Percentiles rank a stretch among this genome's conserved stretches.
phyloP scores from a whole-genome alignment of 805 yeast genomes.

The Wickerhamiella brachini region DNA sequence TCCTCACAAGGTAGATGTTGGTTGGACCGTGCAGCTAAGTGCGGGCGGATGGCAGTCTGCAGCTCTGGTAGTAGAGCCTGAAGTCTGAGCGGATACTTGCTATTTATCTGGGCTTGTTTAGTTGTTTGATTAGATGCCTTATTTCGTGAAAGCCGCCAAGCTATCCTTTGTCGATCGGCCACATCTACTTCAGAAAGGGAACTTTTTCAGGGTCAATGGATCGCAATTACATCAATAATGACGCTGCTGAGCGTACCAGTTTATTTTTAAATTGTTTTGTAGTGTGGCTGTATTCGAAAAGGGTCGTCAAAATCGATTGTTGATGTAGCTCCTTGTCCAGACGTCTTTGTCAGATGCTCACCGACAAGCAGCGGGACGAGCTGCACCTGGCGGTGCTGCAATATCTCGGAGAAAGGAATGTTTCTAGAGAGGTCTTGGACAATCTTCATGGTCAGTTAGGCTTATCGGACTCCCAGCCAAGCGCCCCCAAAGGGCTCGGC shows the following conservation, averaged over 20 bases:
- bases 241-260: too few relatives aligned
- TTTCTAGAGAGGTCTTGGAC: constrained; percentile 8
- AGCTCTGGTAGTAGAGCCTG: not conserved
- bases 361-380: constrained; percentile 33
- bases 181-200: too few relatives aligned
- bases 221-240: too few relatives aligned
- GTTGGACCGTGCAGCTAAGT: not conserved
- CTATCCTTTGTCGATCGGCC: too few relatives aligned
- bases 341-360: constrained; percentile 19
- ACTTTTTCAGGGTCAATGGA: too few relatives aligned
- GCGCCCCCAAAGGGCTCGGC: constrained; percentile 9
- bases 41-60: constrained; percentile 2
- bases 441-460: constrained; percentile 2
- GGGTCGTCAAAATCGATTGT: too few relatives aligned
- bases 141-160: too few relatives aligned
- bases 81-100: too few relatives aligned
- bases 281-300: too few relatives aligned
- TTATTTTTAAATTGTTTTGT: too few relatives aligned
- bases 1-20: not conserved
- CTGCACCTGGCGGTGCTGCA: constrained; percentile 36
- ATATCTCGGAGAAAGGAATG: constrained; percentile 29
- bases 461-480: constrained; percentile 3
- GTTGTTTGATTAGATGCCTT: too few relatives aligned
- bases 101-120: too few relatives aligned
- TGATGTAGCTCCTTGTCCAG: not conserved